A percentile compares a stretch with the other conserved stretches of the same genome.
Conservation (phyloP, 1,284 basidiomycete genomes). For the Kalmanozyma brasiliensis region DNA sequence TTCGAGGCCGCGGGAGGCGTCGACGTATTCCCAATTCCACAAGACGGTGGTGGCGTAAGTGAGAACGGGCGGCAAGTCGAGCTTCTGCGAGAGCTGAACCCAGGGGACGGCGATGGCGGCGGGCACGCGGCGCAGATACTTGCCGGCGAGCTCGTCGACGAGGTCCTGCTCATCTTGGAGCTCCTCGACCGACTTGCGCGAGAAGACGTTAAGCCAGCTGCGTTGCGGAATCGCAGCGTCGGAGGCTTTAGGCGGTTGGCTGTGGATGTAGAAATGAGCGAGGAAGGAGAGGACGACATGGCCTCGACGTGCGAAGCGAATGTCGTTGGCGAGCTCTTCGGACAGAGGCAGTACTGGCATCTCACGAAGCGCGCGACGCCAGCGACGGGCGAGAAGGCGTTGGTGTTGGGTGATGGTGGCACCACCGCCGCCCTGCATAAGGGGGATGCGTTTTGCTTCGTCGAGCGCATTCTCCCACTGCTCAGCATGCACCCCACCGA, state of each 20-base stretch:
- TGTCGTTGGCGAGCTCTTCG: conserved; percentile 49
- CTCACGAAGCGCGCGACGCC: conserved; percentile 75
- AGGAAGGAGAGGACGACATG: conserved; percentile 87
- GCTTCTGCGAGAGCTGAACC: conserved; percentile 77
- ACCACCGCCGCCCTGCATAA: conserved; percentile 57
- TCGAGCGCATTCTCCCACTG: conserved; percentile 76
- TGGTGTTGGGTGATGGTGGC: conserved; percentile 34
- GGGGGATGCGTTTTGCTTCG: conserved; percentile 69
- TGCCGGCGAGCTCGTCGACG: conserved; percentile 45
- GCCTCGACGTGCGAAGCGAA: conserved; percentile 73
- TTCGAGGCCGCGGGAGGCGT: conserved; percentile 59
- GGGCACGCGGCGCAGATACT: conserved; percentile 74
- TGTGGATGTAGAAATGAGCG: conserved; percentile 88
- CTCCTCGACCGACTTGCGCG: conserved; percentile 26
- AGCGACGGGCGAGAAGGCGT: conserved; percentile 66
- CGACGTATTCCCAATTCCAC: conserved; percentile 80
- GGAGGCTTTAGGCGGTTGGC: conserved; percentile 69
- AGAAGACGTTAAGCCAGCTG: conserved; percentile 41
- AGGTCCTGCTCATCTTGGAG: conserved; percentile 43
- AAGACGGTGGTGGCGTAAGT: conserved; percentile 94
- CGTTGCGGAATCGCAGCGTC: conserved; percentile 9
- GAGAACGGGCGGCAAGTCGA: conserved; percentile 87
- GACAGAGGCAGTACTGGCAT: conserved; percentile 54
- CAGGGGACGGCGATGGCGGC: conserved; percentile 77
- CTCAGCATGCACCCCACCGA: conserved; percentile 74